These are phyloP conservation scores for Aspergillus amoenus DNA, from an alignment of 2,329 filamentous ascomycete genomes.

Conservation along the genomic window DNA sequence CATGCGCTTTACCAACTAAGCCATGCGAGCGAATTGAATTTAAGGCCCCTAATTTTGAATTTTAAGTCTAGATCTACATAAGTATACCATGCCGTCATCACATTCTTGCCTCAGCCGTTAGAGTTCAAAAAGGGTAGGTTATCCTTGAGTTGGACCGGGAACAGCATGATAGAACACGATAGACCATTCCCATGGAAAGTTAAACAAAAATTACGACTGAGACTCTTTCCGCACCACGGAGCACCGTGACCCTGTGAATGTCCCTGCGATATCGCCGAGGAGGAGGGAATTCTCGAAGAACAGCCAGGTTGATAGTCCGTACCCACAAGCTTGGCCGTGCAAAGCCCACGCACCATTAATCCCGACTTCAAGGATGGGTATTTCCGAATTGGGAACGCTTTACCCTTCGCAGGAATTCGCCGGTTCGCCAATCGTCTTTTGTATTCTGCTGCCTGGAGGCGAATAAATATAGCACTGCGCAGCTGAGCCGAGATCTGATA, in stretches of 20 bases:
- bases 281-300: background rate
- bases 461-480: background rate
- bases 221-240: background rate
- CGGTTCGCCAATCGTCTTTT: background rate
- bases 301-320: background rate
- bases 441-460: conserved; percentile 5
- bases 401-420: background rate
- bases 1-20: background rate
- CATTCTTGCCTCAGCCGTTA: background rate
- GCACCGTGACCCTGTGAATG: background rate
- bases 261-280: background rate
- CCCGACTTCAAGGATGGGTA: background rate
- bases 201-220: background rate
- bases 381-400: background rate
- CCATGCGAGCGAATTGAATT: conserved; percentile 1
- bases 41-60: background rate
- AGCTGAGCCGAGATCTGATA: background rate
- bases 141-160: background rate
- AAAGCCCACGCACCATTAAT: background rate
- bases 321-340: background rate
- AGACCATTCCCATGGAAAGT: background rate
- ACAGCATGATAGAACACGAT: background rate
- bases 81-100: background rate
- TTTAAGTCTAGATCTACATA: background rate
- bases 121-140: background rate